Conservation (phyloP, 306 rosid genomes). For the Potentilla sterilis region DNA sequence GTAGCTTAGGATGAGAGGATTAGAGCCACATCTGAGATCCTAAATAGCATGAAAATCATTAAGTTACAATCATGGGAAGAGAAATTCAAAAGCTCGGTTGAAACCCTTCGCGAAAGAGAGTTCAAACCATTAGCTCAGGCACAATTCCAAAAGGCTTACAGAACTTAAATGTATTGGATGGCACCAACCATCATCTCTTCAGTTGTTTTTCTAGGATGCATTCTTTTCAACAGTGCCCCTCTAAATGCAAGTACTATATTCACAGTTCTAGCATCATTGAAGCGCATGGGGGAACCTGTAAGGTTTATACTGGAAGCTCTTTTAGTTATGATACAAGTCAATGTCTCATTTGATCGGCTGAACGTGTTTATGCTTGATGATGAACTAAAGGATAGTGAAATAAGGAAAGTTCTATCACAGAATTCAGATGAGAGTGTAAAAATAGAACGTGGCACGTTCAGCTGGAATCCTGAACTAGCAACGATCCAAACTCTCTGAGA, state of each 20-base stretch:
- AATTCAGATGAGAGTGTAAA: constrained; percentile 33
- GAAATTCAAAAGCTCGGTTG: constrained; percentile 47
- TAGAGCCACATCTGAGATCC: constrained; percentile 72
- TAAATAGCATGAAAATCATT: constrained; percentile 71
- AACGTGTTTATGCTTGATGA: constrained; percentile 57
- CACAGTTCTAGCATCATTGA: constrained; percentile 59
- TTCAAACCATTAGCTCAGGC: constrained; percentile 56
- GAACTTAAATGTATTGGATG: constrained; percentile 57
- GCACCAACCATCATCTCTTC: constrained; percentile 65
- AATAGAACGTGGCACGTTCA: constrained; percentile 48
- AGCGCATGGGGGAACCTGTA: constrained; percentile 67
- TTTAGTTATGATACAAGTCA: constrained; percentile 62
- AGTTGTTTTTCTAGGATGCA: constrained; percentile 53
- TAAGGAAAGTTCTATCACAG: constrained; percentile 15
- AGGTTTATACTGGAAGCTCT: constrained; percentile 69
- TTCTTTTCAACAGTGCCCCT: constrained; percentile 47
- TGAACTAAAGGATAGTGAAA: constrained; percentile 36
- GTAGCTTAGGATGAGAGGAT: constrained; percentile 66
- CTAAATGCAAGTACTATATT: constrained; percentile 77
- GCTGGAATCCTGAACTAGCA: constrained; percentile 54
- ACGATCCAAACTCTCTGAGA: constrained; percentile 39
- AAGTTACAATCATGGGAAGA: constrained; percentile 85
- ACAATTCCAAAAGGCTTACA: constrained; percentile 38
- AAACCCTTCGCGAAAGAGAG: constrained; percentile 49
- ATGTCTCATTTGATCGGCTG: constrained; percentile 68